Conservation (phyloP, 805 yeast species). For the Millerago galiae region DNA sequence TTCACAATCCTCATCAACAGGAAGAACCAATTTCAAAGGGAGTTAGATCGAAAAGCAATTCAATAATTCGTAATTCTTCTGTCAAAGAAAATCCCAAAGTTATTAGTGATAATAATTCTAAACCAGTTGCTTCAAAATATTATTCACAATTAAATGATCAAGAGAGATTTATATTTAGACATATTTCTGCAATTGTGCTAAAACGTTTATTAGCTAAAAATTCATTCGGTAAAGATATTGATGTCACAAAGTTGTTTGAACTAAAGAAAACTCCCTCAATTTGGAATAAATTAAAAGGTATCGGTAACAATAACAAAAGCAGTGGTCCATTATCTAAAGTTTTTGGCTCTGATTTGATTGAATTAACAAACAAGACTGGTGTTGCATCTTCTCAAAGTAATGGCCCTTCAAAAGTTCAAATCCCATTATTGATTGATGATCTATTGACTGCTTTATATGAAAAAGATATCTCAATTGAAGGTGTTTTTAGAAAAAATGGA, state of each 20-base stretch:
- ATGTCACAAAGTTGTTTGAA: conserved; percentile 25
- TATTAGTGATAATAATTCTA: conserved; percentile 3
- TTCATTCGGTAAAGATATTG: conserved; percentile 32
- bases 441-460: conserved; percentile 74
- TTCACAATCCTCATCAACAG: conserved; percentile 43
- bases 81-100: conserved; percentile 3
- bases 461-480: conserved; percentile 93
- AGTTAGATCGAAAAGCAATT: conserved; percentile 16
- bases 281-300: conserved; percentile 36
- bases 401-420: conserved; percentile 70
- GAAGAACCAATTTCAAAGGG: conserved; percentile 17
- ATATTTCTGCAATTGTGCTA: conserved; percentile 50
- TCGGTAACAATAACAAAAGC: conserved; percentile 23
- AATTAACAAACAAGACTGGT: conserved; percentile 63
- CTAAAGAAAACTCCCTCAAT: conserved; percentile 31
- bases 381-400: conserved; percentile 80
- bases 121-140: conserved; percentile 32
- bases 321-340: conserved; percentile 35
- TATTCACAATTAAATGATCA: conserved; percentile 56
- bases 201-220: conserved; percentile 23
- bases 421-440: conserved; percentile 87
- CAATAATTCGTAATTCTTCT: conserved; percentile 14
- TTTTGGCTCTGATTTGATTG: conserved; percentile 73
- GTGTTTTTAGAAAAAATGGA: conserved; percentile 94
- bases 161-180: conserved; percentile 55